Conservation (phyloP, 768 basidiomycete genomes). For the Glaciozyma martinii region DNA sequence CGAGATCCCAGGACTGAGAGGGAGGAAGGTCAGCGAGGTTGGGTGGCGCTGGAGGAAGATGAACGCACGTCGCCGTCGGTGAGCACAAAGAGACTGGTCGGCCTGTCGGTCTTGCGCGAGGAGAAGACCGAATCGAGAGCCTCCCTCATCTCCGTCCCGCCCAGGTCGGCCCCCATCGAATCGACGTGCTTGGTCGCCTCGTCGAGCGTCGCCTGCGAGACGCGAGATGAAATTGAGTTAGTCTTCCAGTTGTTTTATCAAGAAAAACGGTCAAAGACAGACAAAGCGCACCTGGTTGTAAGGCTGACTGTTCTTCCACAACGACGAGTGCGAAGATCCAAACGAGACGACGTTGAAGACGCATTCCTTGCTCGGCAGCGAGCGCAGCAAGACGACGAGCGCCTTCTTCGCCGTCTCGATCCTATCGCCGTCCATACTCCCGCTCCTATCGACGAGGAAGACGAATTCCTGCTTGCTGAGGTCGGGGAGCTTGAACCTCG, state of each 20-base stretch:
- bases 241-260: background rate
- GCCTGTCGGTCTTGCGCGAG: conserved; percentile 36
- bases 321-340: conserved; percentile 36
- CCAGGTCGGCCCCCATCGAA: conserved; percentile 44
- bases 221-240: background rate
- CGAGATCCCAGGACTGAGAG: conserved; percentile 23
- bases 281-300: conserved; percentile 12
- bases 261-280: conserved; percentile 31
- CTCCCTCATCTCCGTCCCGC: conserved; percentile 49
- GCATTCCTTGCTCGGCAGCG: conserved; percentile 44
- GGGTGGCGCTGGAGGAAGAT: background rate
- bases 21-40: background rate
- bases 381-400: conserved; percentile 45
- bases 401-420: conserved; percentile 42
- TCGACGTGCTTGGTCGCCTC: conserved; percentile 39
- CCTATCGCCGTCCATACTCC: conserved; percentile 45
- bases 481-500: conserved; percentile 46
- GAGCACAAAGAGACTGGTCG: conserved; percentile 51
- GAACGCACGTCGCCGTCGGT: conserved; percentile 49
- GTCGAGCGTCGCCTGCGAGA: conserved; percentile 14
- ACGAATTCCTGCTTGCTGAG: conserved; percentile 47
- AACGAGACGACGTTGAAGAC: conserved; percentile 57
- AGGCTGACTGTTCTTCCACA: conserved; percentile 39
- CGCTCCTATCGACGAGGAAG: conserved; percentile 54
- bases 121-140: conserved; percentile 45